Base-by-base conservation (phyloP, 495 filamentous ascomycete species). In the Parathielavia hyrcaniae region DNA sequence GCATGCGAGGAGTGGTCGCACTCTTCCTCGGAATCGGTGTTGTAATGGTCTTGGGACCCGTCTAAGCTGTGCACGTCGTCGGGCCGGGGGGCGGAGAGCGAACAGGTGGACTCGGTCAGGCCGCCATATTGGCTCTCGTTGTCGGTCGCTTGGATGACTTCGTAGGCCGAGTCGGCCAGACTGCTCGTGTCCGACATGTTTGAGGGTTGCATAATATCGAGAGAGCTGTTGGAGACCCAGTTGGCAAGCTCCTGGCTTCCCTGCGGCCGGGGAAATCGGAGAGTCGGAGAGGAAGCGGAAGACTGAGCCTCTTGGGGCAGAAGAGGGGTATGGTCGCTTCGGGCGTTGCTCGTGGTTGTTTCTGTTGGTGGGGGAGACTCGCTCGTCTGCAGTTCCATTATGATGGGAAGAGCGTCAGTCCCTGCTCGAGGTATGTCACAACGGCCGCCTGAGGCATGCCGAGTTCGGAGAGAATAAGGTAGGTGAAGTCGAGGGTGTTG, bases 111-210 rank as follows among this genome's bases (percentile, higher is more conserved):
- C 59, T 81, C 81, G 52, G 76, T 77, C 50, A 78, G 63, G 58
- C 68, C 72, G 60, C 67, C 78, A 30, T 76, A 74, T 30, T 73
- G 71, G 61, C 71, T 74, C 53, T 75, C 70, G 43, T 53, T 68
- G 41, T 77, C 73, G 12, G 70, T 72, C 53, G 73, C 69, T 23
- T 73, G 69, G 64, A 85, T 76, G 44, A 84, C 72, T 48, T 83
- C 81, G 61, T 81, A 85, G 46, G 79, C 70, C 58, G 81, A 82
- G 60, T 83, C 81, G 60, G 75, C 71, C 40, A 84, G 69, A 62
- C 66, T 77, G 55, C 68, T 67, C 36, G 75, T 72, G 32, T 74
- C 74, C 39, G 71, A 71, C 51, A 76, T 67, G 57, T 48, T 74
- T 55, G 70, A 67, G 5, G 68, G 62, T 48, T 77, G 73, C 72